phyloP scores from a whole-genome alignment of 1,139 yeast genomes.

The Nakaseomyces kungkrabaensis region DNA sequence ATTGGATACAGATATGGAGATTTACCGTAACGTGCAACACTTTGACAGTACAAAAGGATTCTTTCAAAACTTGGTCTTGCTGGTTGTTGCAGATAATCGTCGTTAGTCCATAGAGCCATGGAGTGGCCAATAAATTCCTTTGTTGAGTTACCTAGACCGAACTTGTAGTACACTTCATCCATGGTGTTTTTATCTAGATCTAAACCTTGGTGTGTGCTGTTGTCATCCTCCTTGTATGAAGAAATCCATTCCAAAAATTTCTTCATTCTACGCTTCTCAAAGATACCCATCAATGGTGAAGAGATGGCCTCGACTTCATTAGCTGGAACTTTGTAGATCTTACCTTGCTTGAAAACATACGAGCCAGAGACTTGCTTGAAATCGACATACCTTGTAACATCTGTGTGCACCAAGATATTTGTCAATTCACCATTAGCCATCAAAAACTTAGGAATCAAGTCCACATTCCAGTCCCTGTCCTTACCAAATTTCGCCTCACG shows the following conservation, averaged over 20 bases:
- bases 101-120: slow-evolving; percentile 95
- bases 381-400: slow-evolving; percentile 90
- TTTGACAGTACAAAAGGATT: slow-evolving; percentile 72
- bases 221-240: slow-evolving; percentile 67
- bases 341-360: slow-evolving; percentile 79
- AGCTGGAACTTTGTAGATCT: slow-evolving; percentile 91
- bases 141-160: slow-evolving; percentile 87
- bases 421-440: slow-evolving; percentile 98
- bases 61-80: slow-evolving; percentile 90
- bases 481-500: slow-evolving; percentile 51
- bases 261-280: slow-evolving; percentile 93
- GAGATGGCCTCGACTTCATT: slow-evolving; percentile 84
- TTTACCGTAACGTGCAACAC: slow-evolving; percentile 91
- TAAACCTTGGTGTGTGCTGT: slow-evolving; percentile 75
- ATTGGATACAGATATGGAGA: slow-evolving; percentile 94
- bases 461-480: slow-evolving; percentile 97
- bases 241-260: slow-evolving; percentile 82
- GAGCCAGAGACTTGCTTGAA: slow-evolving; percentile 94
- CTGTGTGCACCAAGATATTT: slow-evolving; percentile 87
- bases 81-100: slow-evolving; percentile 77
- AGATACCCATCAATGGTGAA: slow-evolving; percentile 89
- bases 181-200: slow-evolving; percentile 82
- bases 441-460: slow-evolving; percentile 88
- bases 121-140: slow-evolving; percentile 97
- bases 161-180: slow-evolving; percentile 83